A percentile compares a stretch with the other conserved stretches of the same genome.
These are phyloP conservation scores for Tephrocybe rancida DNA, from an alignment of 768 basidiomycete genomes.

Conservation along the genomic window DNA sequence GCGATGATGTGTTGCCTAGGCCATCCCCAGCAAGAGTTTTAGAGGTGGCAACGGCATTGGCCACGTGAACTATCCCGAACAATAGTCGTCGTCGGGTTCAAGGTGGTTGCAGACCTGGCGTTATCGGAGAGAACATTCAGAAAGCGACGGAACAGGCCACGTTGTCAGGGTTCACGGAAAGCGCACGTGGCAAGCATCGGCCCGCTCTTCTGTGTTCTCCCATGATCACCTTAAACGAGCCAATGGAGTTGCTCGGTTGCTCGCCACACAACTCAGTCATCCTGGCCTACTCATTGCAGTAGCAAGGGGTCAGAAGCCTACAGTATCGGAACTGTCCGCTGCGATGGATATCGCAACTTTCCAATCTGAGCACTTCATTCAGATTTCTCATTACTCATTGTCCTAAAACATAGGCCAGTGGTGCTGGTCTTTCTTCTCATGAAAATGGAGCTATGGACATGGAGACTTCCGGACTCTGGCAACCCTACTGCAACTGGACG, in stretches of 20 bases:
- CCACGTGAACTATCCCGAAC: conserved; percentile 11
- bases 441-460: no score
- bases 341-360: background rate
- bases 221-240: background rate
- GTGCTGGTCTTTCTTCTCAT: no score
- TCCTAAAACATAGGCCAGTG: background rate
- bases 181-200: conserved; percentile 30
- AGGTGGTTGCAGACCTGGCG: conserved; percentile 21
- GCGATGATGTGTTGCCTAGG: conserved; percentile 16
- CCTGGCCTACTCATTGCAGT: background rate
- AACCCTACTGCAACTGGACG: no score
- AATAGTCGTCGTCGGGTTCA: background rate
- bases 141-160: conserved; percentile 39
- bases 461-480: no score
- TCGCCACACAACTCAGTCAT: background rate
- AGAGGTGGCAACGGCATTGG: conserved; percentile 7
- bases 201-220: conserved; percentile 7
- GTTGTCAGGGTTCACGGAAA: conserved; percentile 29
- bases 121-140: conserved; percentile 25
- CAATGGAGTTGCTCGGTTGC: conserved; percentile 1
- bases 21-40: conserved; percentile 7
- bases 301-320: background rate
- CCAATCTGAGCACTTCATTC: background rate
- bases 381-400: background rate
- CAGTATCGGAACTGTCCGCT: no score